Evolutionary conservation across 176 grass and related monocot genomes (phyloP).

Genomic region (Elaeis guineensis): DNA sequence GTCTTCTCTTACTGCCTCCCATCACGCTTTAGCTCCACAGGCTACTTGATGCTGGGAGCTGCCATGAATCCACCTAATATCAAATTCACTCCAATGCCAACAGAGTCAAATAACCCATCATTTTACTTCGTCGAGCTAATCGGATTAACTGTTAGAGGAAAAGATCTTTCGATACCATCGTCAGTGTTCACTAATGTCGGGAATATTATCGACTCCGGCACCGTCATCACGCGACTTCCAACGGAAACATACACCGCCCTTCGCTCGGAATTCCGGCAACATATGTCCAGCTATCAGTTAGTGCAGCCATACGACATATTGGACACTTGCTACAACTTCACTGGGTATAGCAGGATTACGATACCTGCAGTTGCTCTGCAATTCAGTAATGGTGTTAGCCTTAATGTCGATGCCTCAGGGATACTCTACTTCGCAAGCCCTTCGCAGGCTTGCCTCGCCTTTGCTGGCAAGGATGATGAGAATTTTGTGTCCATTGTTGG

Average conservation of each 20-base stretch:
- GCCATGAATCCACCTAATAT: background rate
- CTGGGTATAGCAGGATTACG: background rate
- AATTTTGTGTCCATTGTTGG: too few relatives aligned
- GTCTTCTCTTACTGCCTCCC: slow-evolving; percentile 10
- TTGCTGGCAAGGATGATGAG: too few relatives aligned
- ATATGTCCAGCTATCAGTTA: background rate
- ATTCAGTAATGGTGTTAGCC: background rate
- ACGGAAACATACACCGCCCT: background rate
- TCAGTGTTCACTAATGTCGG: background rate
- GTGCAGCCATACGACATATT: background rate
- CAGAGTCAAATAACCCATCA: background rate
- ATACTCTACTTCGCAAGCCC: background rate
- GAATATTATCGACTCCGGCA: slow-evolving; percentile 7
- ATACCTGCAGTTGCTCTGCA: slow-evolving; percentile 1
- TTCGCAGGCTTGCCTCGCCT: too few relatives aligned
- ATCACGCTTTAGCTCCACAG: background rate
- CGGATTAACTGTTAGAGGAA: background rate
- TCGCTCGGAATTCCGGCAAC: background rate
- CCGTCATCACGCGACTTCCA: slow-evolving; percentile 4
- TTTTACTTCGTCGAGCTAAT: slow-evolving; percentile 2
- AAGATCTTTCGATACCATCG: background rate
- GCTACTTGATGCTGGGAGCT: background rate
- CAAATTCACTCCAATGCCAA: background rate
- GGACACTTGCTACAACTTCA: slow-evolving; percentile 12
- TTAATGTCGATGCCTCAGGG: background rate